A percentile compares a stretch with the other conserved stretches of the same genome.
These are phyloP conservation scores for Lindgomyces ingoldianus DNA, from an alignment of 495 filamentous ascomycete species.

Conservation along the genomic window DNA sequence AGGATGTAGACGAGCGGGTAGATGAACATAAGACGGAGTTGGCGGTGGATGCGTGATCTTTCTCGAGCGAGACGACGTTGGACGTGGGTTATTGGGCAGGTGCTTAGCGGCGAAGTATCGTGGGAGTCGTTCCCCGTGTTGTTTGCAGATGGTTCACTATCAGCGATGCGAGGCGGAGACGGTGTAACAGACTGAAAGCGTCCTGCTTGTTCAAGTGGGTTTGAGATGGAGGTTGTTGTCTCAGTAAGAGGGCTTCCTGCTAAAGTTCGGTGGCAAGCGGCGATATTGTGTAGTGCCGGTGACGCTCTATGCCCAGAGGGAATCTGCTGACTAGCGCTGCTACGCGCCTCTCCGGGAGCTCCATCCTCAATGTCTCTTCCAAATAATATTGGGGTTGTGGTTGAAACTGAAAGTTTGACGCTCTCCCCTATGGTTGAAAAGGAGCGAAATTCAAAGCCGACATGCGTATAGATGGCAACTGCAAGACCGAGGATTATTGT, in stretches of 20 bases:
- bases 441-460: conserved; percentile 51
- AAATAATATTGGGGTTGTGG: neutral
- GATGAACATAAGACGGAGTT: conserved; percentile 68
- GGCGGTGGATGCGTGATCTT: conserved; percentile 61
- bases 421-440: conserved; percentile 5
- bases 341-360: neutral
- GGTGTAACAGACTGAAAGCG: conserved; percentile 8
- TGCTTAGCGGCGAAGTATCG: neutral
- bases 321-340: neutral
- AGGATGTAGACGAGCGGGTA: conserved; percentile 72
- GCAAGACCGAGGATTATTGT: conserved; percentile 63
- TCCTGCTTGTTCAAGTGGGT: neutral
- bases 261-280: conserved; percentile 19
- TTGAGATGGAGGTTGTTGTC: too few species aligned
- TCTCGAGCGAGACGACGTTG: conserved; percentile 20
- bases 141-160: neutral
- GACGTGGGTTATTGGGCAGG: neutral
- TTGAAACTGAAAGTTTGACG: conserved; percentile 11
- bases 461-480: conserved; percentile 67
- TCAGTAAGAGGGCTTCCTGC: neutral
- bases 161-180: neutral
- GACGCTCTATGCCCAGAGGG: conserved; percentile 8
- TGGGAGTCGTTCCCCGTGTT: neutral
- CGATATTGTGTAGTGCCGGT: conserved; percentile 40
- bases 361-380: conserved; percentile 5